Evolutionary conservation across 139 green algal genomes (phyloP).

Genomic region (Pycnococcus provasolii): DNA sequence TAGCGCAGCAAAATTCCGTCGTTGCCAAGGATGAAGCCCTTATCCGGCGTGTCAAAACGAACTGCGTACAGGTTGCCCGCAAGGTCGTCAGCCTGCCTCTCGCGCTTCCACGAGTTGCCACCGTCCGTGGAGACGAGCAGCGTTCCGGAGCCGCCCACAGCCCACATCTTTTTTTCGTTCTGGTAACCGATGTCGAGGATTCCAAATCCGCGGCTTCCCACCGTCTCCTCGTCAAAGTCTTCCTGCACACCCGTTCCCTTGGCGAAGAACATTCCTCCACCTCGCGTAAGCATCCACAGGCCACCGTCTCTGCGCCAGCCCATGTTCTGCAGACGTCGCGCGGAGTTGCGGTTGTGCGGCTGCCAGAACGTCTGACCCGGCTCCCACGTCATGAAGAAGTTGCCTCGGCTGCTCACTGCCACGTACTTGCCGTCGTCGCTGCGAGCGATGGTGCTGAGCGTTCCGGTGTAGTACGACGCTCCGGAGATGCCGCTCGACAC

Average conservation of each 20-base stretch:
- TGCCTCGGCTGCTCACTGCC: constrained; percentile 82
- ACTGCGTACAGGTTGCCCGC: constrained; percentile 95
- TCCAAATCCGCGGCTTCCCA: constrained; percentile 87
- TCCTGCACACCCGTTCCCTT: constrained; percentile 28
- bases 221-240: constrained; percentile 58
- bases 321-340: constrained; percentile 93
- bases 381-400: constrained; percentile 99
- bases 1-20: constrained; percentile 73
- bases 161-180: constrained; percentile 50
- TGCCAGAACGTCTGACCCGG: constrained; percentile 81
- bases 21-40: constrained; percentile 93
- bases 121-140: constrained; percentile 82
- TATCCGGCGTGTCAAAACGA: constrained; percentile 53
- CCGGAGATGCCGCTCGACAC: constrained; percentile 76
- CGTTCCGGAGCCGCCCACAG: constrained; percentile 78
- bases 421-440: constrained; percentile 74
- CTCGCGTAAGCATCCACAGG: constrained; percentile 87
- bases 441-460: constrained; percentile 79
- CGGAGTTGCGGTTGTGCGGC: constrained; percentile 81
- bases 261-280: constrained; percentile 72
- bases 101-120: constrained; percentile 88
- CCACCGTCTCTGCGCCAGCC: constrained; percentile 65
- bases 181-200: constrained; percentile 81
- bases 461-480: constrained; percentile 95
- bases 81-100: constrained; percentile 66